These are phyloP conservation scores for Oryza australiensis DNA, from an alignment of 176 grass and related monocot species.

Conservation along the genomic window DNA sequence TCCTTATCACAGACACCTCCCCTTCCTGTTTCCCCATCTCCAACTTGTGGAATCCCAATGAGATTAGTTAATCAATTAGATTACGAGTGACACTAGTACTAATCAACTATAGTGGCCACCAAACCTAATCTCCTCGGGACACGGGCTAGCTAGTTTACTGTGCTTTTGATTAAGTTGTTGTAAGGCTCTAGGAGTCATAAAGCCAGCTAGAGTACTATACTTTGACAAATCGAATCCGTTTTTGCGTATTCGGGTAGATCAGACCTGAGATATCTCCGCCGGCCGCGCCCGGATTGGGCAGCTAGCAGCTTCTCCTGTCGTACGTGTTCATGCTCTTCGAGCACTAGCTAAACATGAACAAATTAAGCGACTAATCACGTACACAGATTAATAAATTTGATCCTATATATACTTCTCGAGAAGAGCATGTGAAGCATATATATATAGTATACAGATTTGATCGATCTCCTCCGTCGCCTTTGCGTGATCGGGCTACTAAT, in stretches of 20 bases:
- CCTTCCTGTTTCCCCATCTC: constrained; percentile 74
- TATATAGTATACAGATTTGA: constrained; percentile 11
- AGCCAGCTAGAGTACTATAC: neutral
- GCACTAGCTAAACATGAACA: neutral
- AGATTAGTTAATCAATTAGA: constrained; percentile 16
- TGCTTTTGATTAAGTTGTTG: neutral
- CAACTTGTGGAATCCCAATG: constrained; percentile 55
- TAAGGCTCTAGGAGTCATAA: neutral
- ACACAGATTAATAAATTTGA: neutral
- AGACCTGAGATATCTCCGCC: neutral
- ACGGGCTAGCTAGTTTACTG: neutral
- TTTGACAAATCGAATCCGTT: constrained; percentile 38
- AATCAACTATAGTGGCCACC: constrained; percentile 20
- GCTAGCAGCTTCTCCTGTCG: neutral
- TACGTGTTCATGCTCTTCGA: neutral
- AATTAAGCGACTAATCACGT: neutral
- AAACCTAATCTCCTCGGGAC: constrained; percentile 52
- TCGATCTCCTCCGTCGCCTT: constrained; percentile 12
- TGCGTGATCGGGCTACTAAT: constrained; percentile 9
- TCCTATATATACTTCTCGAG: neutral
- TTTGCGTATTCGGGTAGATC: neutral
- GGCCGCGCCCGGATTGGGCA: constrained; percentile 22
- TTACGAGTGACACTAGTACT: neutral
- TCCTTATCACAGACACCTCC: constrained; percentile 70
- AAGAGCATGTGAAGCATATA: neutral